Evolutionary conservation across 2,329 filamentous ascomycete species (phyloP).

Genomic region (Fusarium decemcellulare): DNA sequence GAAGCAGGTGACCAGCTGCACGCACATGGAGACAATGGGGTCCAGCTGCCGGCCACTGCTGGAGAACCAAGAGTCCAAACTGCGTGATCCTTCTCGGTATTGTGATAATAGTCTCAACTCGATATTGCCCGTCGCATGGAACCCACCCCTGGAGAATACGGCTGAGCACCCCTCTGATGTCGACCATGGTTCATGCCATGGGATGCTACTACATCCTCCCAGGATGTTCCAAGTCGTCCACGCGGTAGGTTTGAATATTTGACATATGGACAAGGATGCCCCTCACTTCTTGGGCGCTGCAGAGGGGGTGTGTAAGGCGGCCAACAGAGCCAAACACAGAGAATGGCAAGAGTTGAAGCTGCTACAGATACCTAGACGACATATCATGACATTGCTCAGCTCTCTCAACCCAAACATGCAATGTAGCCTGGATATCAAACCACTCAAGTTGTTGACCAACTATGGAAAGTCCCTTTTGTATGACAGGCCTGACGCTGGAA

Average conservation of each 20-base stretch:
- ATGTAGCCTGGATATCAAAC: neutral
- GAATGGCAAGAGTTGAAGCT: neutral
- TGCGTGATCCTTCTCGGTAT: neutral
- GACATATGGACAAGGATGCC: conserved; percentile 16
- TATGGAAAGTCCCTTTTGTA: neutral
- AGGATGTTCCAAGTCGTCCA: conserved; percentile 11
- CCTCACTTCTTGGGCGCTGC: conserved; percentile 5
- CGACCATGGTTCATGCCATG: conserved; percentile 28
- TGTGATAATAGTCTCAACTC: conserved; percentile 4
- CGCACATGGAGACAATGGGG: conserved; percentile 11
- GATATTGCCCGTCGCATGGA: conserved; percentile 16
- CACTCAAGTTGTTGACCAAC: neutral
- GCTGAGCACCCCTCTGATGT: conserved; percentile 16
- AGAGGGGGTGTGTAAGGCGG: neutral
- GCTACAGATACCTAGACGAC: neutral
- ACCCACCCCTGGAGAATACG: conserved; percentile 5
- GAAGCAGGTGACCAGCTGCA: conserved; percentile 14
- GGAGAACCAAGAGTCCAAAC: neutral
- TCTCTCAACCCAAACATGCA: neutral
- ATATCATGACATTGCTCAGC: neutral
- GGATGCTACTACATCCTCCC: neutral
- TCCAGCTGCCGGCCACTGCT: neutral
- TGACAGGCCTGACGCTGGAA: conserved; percentile 5
- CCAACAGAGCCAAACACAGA: conserved; percentile 1
- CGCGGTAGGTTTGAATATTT: conserved; percentile 10